A percentile compares a stretch with the other conserved stretches of the same genome.
phyloP scores from a whole-genome alignment of 169 alveolate genomes.

The Eimeria necatrix region DNA sequence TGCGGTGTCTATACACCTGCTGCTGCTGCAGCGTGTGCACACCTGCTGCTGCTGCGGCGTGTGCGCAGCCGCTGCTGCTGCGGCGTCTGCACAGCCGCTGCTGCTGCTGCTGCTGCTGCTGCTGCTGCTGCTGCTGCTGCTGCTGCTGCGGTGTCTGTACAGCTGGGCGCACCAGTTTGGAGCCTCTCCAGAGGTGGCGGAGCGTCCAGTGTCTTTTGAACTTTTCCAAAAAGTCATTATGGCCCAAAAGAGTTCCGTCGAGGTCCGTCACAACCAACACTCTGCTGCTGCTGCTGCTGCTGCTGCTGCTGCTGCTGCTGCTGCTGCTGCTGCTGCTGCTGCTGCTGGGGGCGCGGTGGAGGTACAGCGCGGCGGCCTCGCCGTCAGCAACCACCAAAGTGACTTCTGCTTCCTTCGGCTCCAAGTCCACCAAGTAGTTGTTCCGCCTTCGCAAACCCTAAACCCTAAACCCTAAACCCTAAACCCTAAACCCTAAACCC shows the following conservation, averaged over 20 bases:
- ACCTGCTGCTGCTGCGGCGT: too few relatives aligned
- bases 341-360: background rate
- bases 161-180: slow-evolving; percentile 80
- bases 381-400: background rate
- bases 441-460: background rate
- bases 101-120: too few relatives aligned
- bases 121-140: background rate
- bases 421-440: background rate
- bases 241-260: slow-evolving; percentile 83
- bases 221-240: slow-evolving; percentile 71
- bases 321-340: too few relatives aligned
- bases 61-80: too few relatives aligned
- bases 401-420: background rate
- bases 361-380: background rate
- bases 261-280: slow-evolving; percentile 80
- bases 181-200: slow-evolving; percentile 81
- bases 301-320: too few relatives aligned
- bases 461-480: background rate
- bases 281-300: too few relatives aligned
- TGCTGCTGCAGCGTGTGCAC: background rate
- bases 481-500: background rate
- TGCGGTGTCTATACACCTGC: background rate
- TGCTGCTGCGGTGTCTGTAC: too few relatives aligned
- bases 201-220: slow-evolving; percentile 81
- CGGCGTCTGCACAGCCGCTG: too few relatives aligned